phyloP scores from a whole-genome alignment of 208 protist species.

The Eutreptiella sp. region DNA sequence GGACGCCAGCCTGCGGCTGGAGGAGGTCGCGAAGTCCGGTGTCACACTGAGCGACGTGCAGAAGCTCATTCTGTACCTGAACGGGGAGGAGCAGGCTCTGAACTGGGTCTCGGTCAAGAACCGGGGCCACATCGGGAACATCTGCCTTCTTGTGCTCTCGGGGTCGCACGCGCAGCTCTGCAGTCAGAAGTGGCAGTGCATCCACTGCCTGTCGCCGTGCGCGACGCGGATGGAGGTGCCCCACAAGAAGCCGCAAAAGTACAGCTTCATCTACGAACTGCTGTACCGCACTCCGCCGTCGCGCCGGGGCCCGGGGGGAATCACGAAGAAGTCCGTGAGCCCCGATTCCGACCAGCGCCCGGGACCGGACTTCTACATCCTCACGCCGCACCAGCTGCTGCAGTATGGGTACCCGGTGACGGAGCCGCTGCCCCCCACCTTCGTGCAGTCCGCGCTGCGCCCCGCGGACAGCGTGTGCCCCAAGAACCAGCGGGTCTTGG shows the following conservation, averaged over 20 bases:
- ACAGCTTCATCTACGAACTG: conserved; percentile 13
- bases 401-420: conserved; percentile 16
- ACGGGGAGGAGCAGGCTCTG: neutral
- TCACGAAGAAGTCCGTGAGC: neutral
- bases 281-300: neutral
- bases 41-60: conserved; percentile 26
- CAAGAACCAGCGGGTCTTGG: conserved; percentile 40
- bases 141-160: conserved; percentile 11
- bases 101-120: conserved; percentile 22
- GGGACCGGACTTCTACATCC: neutral
- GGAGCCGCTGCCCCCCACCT: neutral
- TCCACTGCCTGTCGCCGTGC: conserved; percentile 1
- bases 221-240: neutral
- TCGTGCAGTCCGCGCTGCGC: neutral
- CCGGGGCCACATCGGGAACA: conserved; percentile 1
- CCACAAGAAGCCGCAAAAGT: neutral
- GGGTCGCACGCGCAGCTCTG: neutral
- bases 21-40: conserved; percentile 9
- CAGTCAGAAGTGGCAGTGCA: neutral
- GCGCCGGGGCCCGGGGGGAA: neutral
- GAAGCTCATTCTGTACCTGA: conserved; percentile 19
- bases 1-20: conserved; percentile 17
- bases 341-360: conserved; percentile 9
- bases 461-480: neutral
- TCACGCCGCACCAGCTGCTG: neutral